Evolutionary conservation across 257 asterid species (phyloP), one percentile per base, ranked within the genome.

Genomic region (Scutellaria galericulata): DNA sequence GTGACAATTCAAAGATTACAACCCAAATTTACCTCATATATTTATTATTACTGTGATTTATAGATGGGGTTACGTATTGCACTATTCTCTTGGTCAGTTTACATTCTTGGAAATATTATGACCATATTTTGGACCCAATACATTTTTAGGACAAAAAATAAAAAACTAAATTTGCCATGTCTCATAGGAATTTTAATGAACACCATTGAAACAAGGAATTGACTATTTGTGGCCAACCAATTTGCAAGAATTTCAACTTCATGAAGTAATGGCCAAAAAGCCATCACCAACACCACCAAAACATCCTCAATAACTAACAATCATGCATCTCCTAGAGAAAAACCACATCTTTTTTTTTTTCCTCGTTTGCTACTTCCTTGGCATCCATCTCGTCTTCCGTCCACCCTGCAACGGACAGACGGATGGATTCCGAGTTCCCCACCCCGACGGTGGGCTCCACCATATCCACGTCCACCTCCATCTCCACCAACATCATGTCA

Each of bases 391-490:
- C 73, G 40, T 39, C 57, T 35, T 58, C 55, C 77, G 47, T 61
- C 69, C 53, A 15, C 31, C 75, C 51, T 39, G n/a, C 54, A 46
- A 27, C 64, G 42, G 75, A 20, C 63, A 18, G 81, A 73, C 73
- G 64, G 75, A 87, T 87, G 96, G 91, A 85, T 52, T 50, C 88
- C 11, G 54, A 50, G 11, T 47, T 27, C 46, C 70, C 75, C 12
- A 77, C 87, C 27, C 79, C 91, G 3, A 24, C 88, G 7, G 75
- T 67, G 31, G 74, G 84, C 59, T 84, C 95, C 85, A 69, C 88
- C 75, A 59, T 84, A 13, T 63, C 72, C 44, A 78, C 91, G 18
- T 2, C 90, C 74, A 75, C 89, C 37, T 69, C 78, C 12, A 4
- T 54, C 66, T 72, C 83, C 60, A 9, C 75, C 2, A 12, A 48